These are phyloP conservation scores for Pochonia chlamydosporia DNA, from an alignment of 2,329 filamentous ascomycete genomes.

Conservation along the genomic window DNA sequence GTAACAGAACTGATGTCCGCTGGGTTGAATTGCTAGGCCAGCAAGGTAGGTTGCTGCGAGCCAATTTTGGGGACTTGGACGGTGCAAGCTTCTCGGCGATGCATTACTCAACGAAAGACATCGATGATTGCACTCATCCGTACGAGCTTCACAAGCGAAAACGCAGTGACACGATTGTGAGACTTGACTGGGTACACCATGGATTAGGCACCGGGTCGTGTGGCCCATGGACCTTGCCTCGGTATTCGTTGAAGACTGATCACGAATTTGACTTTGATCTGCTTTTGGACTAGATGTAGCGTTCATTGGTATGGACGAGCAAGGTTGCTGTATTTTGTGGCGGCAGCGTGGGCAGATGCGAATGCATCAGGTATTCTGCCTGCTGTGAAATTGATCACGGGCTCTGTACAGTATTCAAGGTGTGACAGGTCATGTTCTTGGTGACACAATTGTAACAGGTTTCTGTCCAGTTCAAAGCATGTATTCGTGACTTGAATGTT, in stretches of 20 bases:
- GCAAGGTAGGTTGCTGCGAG: slow-evolving; percentile 32
- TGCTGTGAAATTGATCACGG: no score
- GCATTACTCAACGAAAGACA: slow-evolving; percentile 48
- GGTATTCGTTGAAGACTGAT: slow-evolving; percentile 38
- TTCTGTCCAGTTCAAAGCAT: no score
- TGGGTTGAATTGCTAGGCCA: slow-evolving; percentile 46
- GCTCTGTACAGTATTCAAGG: no score
- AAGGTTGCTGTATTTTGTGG: no score
- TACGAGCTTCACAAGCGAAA: slow-evolving; percentile 48
- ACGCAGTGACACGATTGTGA: slow-evolving; percentile 46
- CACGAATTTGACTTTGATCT: slow-evolving; percentile 38
- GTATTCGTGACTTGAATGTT: no score
- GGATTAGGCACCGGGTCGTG: slow-evolving; percentile 58
- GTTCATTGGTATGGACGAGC: not conserved
- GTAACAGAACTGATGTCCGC: slow-evolving; percentile 57
- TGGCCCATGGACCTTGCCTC: slow-evolving; percentile 47
- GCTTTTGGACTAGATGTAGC: slow-evolving; percentile 30
- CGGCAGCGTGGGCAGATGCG: no score
- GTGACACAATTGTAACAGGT: no score
- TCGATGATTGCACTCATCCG: slow-evolving; percentile 52
- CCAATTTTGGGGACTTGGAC: slow-evolving; percentile 38
- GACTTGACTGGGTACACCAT: slow-evolving; percentile 57
- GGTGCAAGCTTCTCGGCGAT: slow-evolving; percentile 51
- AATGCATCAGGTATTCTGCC: not conserved
- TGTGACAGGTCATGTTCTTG: no score